Evolutionary conservation across 1,284 basidiomycete species (phyloP).

Genomic region (Ganoderma lucidum): DNA sequence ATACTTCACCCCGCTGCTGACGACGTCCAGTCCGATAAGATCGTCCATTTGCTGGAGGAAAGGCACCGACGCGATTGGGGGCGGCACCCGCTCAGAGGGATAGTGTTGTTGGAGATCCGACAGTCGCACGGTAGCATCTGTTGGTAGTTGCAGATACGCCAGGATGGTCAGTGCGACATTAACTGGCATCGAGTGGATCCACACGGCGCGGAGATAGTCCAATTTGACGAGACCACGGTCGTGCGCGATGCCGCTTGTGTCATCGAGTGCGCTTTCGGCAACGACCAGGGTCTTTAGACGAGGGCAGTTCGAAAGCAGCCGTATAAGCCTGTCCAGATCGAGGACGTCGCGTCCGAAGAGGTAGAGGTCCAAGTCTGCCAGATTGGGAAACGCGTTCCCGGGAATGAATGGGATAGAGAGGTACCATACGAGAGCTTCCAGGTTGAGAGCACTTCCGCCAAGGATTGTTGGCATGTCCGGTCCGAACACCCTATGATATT

Average conservation of each 20-base stretch:
- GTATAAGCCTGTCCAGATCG: neutral
- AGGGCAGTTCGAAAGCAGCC: conserved; percentile 5
- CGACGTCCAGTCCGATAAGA: neutral
- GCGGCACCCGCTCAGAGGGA: neutral
- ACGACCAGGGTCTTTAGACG: neutral
- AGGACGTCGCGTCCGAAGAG: neutral
- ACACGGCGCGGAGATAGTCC: neutral
- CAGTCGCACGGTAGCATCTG: neutral
- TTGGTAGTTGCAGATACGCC: neutral
- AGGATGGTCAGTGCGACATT: neutral
- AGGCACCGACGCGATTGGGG: neutral
- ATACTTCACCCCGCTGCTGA: too few species aligned
- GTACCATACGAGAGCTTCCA: neutral
- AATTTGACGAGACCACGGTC: neutral
- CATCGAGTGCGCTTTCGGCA: neutral
- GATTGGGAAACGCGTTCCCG: conserved; percentile 2
- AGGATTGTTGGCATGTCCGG: neutral
- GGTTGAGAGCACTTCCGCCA: neutral
- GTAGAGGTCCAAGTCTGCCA: neutral
- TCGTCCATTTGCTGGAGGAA: neutral
- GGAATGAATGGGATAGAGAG: neutral
- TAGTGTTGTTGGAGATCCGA: neutral
- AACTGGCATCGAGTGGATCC: neutral
- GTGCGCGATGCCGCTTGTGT: neutral
- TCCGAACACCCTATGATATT: too few species aligned